Evolutionary conservation across 2,329 filamentous ascomycete species (phyloP), one percentile per base, ranked within the genome.

Genomic region (Pseudocercospora pini-densiflorae): DNA sequence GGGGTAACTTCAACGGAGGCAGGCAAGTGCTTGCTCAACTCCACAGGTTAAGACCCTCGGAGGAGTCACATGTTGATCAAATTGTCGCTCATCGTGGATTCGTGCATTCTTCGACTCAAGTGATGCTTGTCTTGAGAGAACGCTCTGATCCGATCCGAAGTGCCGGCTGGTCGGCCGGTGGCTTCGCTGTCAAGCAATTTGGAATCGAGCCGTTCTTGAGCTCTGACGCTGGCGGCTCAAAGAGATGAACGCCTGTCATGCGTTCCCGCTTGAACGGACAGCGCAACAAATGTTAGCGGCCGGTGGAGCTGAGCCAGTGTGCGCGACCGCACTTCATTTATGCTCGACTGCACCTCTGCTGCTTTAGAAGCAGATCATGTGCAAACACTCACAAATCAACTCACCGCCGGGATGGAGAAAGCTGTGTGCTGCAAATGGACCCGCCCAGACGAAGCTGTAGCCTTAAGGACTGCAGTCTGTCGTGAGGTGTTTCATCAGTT

Each of bases 191-290:
- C 51, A 27, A 24, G 51, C 24, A 54, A 54, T 54, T 54, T 54
- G 51, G 51, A 54, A 54, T 49, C 14, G 51, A 54, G 14, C 51
- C 21, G 51, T 53, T 53, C 23, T 49, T 16, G 45, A 49, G 14
- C 45, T 23, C n/a, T n/a, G 45, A 47, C n/a, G 21, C 45, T 27
- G 49, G 12, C 12, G 49, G 23, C 23, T 27, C 19, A 29, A 24
- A 54, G 51, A 54, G 51, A 54, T 54, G 51, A 54, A 29, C 23
- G 51, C 23, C 51, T 40, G 33, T 36, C 33, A 36, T 36, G 33
- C 33, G 29, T 31, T n/a, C n/a, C 47, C 47, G 21, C 23, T 24
- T 51, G 21, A 19, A 21, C 47, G 47, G 21, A 51, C 47, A 21
- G n/a, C 47, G 23, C 21, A 51, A 51, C n/a, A 1, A 24, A 24